Evolutionary conservation across 192 early-diverging fungal species (phyloP).

Genomic region (Gonapodya prolifera): DNA sequence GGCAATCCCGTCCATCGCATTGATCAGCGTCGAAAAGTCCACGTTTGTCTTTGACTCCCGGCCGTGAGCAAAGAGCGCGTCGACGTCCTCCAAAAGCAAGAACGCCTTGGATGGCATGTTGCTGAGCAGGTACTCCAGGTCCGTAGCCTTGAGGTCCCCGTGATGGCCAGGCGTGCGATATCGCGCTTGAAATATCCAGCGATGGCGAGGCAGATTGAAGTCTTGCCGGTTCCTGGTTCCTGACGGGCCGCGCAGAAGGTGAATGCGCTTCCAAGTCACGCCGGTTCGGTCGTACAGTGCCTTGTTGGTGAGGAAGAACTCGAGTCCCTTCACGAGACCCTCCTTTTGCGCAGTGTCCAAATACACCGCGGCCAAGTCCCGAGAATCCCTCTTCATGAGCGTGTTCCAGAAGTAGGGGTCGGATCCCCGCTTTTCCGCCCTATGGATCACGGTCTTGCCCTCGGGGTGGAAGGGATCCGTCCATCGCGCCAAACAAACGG

Average conservation of each 20-base stretch:
- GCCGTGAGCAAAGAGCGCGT: constrained; percentile 32
- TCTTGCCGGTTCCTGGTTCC: too few relatives aligned
- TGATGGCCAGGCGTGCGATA: constrained; percentile 24
- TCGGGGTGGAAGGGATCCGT: too few relatives aligned
- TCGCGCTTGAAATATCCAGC: constrained; percentile 34
- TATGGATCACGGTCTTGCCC: too few relatives aligned
- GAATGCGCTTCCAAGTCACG: too few relatives aligned
- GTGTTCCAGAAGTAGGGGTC: neutral
- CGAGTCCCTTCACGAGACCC: constrained; percentile 11
- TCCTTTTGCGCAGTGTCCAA: neutral
- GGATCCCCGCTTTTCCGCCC: too few relatives aligned
- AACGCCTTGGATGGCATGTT: constrained; percentile 27
- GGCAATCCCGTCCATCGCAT: constrained; percentile 34
- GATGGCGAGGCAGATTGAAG: constrained; percentile 27
- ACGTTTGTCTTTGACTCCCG: constrained; percentile 21
- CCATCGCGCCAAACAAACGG: too few relatives aligned
- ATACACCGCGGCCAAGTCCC: neutral
- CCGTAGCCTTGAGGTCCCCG: constrained; percentile 25
- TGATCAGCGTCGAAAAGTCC: constrained; percentile 29
- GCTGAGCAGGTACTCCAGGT: constrained; percentile 45
- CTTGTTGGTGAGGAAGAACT: constrained; percentile 22
- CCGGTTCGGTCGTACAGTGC: constrained; percentile 30
- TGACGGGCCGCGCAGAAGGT: constrained; percentile 36
- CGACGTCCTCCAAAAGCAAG: constrained; percentile 37
- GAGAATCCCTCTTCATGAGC: neutral